Base-by-base conservation (phyloP, 768 basidiomycete genomes). In the Mycena haematopus region DNA sequence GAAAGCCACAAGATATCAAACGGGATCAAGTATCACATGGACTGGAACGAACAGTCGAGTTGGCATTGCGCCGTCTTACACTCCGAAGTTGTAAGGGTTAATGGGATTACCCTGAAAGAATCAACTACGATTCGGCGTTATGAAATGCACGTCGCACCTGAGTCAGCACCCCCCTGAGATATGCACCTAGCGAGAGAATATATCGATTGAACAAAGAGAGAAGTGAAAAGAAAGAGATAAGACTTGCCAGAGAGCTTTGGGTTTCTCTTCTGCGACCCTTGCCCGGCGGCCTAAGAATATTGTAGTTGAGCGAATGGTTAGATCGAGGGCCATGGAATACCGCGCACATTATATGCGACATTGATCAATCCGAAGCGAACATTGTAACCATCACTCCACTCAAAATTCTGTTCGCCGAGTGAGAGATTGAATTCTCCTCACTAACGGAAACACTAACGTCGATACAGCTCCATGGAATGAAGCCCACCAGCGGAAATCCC, bases 321-420 rank as follows among this genome's bases (percentile, higher is more conserved):
- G 27, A 19, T 0, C n/a, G 25, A 42, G 40, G 4, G 14, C 7
- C 27, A 6, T 10, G 21, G 6, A 24, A n/a, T 25, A 13, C 4
- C 7, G 44, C 66, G 15, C 33, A 67, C 66, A 61, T 67, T 22
- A 24, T 67, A 67, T 9, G 58, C 77, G 33, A 82, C 79, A 62
- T 80, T 73, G 3, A 79, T 81, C 40, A 79, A 74, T 10, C 80
- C 80, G 58, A 83, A 82, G 17, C 80, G 78, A 9, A 78, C 76
- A 38, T 69, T 73, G 62, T 80, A 81, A 1, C 81, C 80, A 42
- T 80, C 75, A 7, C 75, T 77, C 79, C 80, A 82, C 69, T 82
- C 80, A 55, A 80, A 82, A 65, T 81, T 82, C 64, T 82, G 78
- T 17, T 40, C 42, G 52, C 15, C 53, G 58, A 50, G 63, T 56